Base-by-base conservation (phyloP, 495 filamentous ascomycete genomes). In the Umbilicaria muhlenbergii region DNA sequence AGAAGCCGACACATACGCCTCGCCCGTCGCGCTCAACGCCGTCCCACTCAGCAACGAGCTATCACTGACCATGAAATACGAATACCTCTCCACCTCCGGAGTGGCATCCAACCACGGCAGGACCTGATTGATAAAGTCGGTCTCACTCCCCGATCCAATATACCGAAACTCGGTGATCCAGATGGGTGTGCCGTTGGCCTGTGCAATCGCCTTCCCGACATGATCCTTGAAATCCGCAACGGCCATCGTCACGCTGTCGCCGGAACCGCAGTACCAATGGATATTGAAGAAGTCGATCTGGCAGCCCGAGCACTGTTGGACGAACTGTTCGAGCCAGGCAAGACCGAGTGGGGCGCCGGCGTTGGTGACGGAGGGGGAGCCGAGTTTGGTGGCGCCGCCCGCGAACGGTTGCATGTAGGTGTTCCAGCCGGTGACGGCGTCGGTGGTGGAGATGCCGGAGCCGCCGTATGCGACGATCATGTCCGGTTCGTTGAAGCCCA, bases 401-500 rank as follows among this genome's bases (percentile, higher is more conserved):
- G 66, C 56, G 62, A 74, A 83, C 8, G 76, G 78, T 51, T 77
- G 69, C 76, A 94, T 83, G 62, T 80, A 74, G 44, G 67, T 48
- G 47, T 63, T 69, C 64, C 78, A 87, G 40, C 55, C 67, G 6
- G 40, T 41, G 35, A 78, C 86, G 31, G 85, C 85, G 3, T 58
- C 61, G 24, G 61, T 49, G 32, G 77, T 68, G 32, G 60, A 55
- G 61, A 92, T 67, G 66, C 78, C 74, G 50, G 86, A 68, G 61
- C 92, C 84, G 1, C 50, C 53, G 4, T 6, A 28, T 0, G 24
- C 24, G 24, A 28, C 24, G 15, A 50, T 2, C 38, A 69, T 66
- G 51, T 94, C 87, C 37, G 84, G 84, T 69, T 94, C 87, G 74
- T 94, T 94, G 78, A 92, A 89, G 50, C 72, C 68, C 48, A 94